Base-by-base conservation (phyloP, 495 filamentous ascomycete species). In the Podospora australis region DNA sequence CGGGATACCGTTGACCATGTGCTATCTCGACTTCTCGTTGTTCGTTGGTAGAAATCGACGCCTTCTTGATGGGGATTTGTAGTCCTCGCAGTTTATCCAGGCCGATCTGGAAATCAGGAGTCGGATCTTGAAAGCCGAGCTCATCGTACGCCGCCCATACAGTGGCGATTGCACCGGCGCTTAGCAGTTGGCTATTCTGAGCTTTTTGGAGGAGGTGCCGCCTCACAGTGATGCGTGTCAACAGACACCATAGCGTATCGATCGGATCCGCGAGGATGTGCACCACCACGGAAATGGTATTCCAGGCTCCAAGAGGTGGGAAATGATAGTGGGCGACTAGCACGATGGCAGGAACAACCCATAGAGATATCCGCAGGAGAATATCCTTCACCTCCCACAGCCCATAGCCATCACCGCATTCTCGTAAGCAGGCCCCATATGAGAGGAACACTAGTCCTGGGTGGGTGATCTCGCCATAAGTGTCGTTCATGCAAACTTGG, bases 211-310 rank as follows among this genome's bases (percentile, higher is more conserved):
- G 25, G 1, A 55, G 38, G 8, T 36, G 19, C 6, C 52, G 41
- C 14, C 52, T 42, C 7, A 39, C 38, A 10, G 48, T 39, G 6
- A 39, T 41, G 11, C 55, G 47, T 5, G 52, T 58, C 35, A 58
- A 21, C 8, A 58, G 38, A 26, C 52, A 50, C 52, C 52, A 47
- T n/a, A 58, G 26, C 20, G 40, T 58, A 20, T 54, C 55, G 24
- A 58, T 52, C 4, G 55, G 55, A 21, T 58, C 52, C 11, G 45
- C 55, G 14, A 58, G 20, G n/a, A 51, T 42, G 20, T 58, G 55
- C 3, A 24, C 25, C 11, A 51, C 25, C 7, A 52, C 34, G 16
- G 19, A 23, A 30, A 32, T 8, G 11, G 23, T 48, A 22, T 49
- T 55, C 5, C 6, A 16, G 14, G 32, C 14, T 22, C 55, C 55